These are phyloP conservation scores for Sarocladiaceae sp. DNA, from an alignment of 2,329 filamentous ascomycete species.

Conservation along the genomic window DNA sequence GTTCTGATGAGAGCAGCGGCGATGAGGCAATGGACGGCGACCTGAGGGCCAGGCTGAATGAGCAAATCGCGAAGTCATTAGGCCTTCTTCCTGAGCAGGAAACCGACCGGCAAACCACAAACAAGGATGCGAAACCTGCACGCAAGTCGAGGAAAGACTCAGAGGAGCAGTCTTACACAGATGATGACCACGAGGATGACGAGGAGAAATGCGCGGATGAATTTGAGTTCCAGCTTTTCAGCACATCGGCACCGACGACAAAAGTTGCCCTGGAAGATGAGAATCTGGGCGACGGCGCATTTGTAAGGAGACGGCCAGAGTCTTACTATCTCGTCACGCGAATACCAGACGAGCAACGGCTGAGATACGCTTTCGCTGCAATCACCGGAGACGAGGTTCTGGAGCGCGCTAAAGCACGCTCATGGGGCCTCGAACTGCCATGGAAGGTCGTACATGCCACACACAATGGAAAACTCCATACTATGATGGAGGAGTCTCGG, in stretches of 20 bases:
- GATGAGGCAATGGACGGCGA: conserved; percentile 31
- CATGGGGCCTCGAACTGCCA: conserved; percentile 57
- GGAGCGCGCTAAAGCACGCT: conserved; percentile 34
- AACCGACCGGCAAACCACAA: background rate
- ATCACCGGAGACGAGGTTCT: conserved; percentile 50
- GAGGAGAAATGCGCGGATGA: conserved; percentile 28
- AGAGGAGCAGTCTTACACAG: too few species aligned
- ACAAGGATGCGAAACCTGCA: background rate
- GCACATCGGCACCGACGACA: conserved; percentile 33
- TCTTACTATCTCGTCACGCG: conserved; percentile 45
- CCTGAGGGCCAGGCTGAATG: conserved; percentile 40
- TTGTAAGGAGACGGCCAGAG: conserved; percentile 34
- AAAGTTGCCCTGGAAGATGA: conserved; percentile 49
- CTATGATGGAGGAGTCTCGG: too few species aligned
- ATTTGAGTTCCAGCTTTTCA: conserved; percentile 58
- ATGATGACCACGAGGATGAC: conserved; percentile 17
- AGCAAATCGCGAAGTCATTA: conserved; percentile 43
- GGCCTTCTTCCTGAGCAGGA: conserved; percentile 26
- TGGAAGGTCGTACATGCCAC: conserved; percentile 51
- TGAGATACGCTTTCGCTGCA: conserved; percentile 40
- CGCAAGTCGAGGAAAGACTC: background rate
- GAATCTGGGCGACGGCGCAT: conserved; percentile 30
- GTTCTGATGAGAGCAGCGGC: conserved; percentile 18
- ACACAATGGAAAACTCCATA: conserved; percentile 22
- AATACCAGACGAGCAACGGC: conserved; percentile 30